These are phyloP conservation scores for Skeletonema costatum DNA, from an alignment of 108 stramenopile genomes.

Conservation along the genomic window DNA sequence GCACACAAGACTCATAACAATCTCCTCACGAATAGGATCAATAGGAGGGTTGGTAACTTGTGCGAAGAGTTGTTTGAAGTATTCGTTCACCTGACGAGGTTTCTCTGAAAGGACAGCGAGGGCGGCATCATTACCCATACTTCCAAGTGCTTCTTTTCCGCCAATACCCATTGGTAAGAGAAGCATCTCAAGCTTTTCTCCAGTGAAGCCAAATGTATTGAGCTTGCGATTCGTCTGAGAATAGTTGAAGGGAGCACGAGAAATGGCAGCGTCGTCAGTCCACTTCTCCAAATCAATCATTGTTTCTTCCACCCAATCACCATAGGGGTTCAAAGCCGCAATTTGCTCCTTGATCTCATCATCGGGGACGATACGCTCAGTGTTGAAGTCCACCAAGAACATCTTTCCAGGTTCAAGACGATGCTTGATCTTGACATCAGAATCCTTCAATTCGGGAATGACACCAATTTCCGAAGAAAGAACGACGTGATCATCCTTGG, in stretches of 20 bases:
- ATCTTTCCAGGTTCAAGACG: constrained; percentile 98
- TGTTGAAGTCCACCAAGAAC: constrained; percentile 97
- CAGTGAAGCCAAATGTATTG: constrained; percentile 93
- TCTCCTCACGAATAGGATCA: constrained; percentile 97
- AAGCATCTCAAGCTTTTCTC: constrained; percentile 94
- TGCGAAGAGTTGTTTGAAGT: constrained; percentile 99
- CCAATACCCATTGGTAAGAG: constrained; percentile 92
- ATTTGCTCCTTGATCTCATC: constrained; percentile 96
- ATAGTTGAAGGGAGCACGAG: constrained; percentile 69
- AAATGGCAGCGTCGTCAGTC: constrained; percentile 46
- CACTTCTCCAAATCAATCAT: constrained; percentile 83
- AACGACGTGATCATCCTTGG: constrained; percentile 94
- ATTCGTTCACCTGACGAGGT: constrained; percentile 93
- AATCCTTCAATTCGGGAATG: constrained; percentile 81
- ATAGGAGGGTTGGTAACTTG: constrained; percentile 99
- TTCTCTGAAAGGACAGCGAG: constrained; percentile 94
- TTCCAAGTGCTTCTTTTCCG: constrained; percentile 95
- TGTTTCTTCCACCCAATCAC: constrained; percentile 86
- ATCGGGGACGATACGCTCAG: constrained; percentile 92
- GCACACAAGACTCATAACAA: constrained; percentile 97
- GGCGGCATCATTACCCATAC: constrained; percentile 98
- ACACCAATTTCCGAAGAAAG: constrained; percentile 97
- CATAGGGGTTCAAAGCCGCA: constrained; percentile 85
- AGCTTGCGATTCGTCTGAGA: constrained; percentile 80
- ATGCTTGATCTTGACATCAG: constrained; percentile 90